Evolutionary conservation across 257 asterid genomes (phyloP).

Genomic region (Lycium barbarum): DNA sequence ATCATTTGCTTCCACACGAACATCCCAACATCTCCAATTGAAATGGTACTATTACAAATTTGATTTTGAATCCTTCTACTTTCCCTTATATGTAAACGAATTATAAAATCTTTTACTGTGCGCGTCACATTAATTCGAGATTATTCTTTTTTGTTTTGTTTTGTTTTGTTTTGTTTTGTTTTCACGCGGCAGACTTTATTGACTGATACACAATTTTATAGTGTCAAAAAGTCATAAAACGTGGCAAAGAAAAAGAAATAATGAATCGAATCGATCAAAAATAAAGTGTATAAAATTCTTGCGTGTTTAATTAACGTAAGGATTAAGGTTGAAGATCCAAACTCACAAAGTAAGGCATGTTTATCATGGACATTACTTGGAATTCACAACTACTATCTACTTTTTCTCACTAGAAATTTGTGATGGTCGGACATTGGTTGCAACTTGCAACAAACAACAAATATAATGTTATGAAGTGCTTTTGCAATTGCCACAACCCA

Average conservation of each 20-base stretch:
- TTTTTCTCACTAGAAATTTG: neutral
- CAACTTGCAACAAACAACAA: too few relatives aligned
- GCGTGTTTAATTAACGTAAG: neutral
- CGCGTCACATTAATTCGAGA: neutral
- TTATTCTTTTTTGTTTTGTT: neutral
- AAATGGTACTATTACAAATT: neutral
- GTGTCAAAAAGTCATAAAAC: neutral
- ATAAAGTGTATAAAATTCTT: neutral
- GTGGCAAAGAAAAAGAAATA: neutral
- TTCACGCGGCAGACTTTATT: neutral
- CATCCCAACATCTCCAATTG: too few relatives aligned
- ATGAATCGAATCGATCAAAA: neutral
- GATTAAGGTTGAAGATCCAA: neutral
- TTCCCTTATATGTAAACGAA: neutral
- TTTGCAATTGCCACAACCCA: too few relatives aligned
- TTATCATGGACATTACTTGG: neutral
- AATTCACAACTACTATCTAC: neutral
- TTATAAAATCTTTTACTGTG: neutral
- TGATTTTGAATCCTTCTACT: neutral
- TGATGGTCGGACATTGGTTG: neutral
- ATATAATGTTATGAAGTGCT: too few relatives aligned
- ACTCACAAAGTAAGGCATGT: constrained; percentile 1
- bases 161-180: too few relatives aligned
- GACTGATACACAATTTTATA: neutral
- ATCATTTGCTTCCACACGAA: too few relatives aligned